phyloP scores from a whole-genome alignment of 192 early-diverging fungal genomes.

The Lunasporangiospora selenospora region DNA sequence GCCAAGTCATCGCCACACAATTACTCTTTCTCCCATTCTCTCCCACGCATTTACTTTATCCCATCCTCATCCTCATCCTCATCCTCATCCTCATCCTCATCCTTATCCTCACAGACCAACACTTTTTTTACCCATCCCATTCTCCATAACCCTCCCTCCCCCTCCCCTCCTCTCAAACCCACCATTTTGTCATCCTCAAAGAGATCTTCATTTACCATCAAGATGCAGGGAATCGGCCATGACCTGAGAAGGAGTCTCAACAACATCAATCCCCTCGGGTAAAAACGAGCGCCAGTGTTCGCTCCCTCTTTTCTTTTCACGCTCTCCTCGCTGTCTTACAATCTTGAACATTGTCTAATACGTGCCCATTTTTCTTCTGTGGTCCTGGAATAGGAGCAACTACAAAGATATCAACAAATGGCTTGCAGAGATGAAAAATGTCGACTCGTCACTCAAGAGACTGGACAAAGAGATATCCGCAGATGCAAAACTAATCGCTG shows the following conservation, averaged over 20 bases:
- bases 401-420: constrained; percentile 46
- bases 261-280: constrained; percentile 48
- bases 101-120: too few species aligned
- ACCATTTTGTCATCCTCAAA: neutral
- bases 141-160: neutral
- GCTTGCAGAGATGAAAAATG: constrained; percentile 46
- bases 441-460: constrained; percentile 38
- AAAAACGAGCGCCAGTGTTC: neutral
- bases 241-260: constrained; percentile 42
- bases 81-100: too few species aligned
- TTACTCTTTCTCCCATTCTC: neutral
- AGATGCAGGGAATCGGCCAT: constrained; percentile 44
- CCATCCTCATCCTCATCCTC: too few species aligned
- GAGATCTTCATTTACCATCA: neutral
- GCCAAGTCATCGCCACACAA: too few species aligned
- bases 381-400: constrained; percentile 43
- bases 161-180: neutral
- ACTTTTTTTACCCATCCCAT: too few species aligned
- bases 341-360: neutral
- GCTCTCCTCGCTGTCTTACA: neutral
- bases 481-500: constrained; percentile 39
- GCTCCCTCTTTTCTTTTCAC: neutral
- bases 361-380: neutral
- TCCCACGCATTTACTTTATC: neutral
- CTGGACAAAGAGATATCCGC: constrained; percentile 41